Evolutionary conservation across 441 rosid species (phyloP).

Genomic region (Macaranga tanarius): DNA sequence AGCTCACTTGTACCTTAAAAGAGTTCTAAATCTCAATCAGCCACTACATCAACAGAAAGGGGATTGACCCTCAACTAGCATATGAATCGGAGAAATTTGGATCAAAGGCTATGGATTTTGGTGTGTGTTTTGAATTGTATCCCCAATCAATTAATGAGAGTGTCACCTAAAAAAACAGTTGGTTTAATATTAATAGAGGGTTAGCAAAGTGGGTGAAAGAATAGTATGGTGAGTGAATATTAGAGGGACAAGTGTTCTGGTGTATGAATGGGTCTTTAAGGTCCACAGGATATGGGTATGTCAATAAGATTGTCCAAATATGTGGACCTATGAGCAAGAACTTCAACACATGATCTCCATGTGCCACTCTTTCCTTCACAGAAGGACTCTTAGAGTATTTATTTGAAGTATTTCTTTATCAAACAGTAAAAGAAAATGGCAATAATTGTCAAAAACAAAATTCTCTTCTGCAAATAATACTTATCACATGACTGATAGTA

Average conservation of each 20-base stretch:
- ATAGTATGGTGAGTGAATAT: neutral
- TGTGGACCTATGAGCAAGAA: constrained; percentile 18
- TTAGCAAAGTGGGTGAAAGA: constrained; percentile 7
- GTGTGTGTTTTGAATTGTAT: neutral
- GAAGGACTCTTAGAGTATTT: neutral
- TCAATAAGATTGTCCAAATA: neutral
- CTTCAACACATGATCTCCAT: constrained; percentile 33
- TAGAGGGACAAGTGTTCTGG: constrained; percentile 6
- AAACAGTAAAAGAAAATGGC: neutral
- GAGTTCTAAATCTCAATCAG: too few species aligned
- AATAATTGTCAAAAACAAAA: neutral
- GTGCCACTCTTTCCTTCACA: constrained; percentile 25
- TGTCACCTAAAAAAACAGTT: constrained; percentile 7
- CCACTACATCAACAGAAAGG: too few species aligned
- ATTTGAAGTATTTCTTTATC: neutral
- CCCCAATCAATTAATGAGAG: neutral
- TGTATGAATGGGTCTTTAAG: neutral
- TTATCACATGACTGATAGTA: too few species aligned
- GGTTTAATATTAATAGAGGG: constrained; percentile 14
- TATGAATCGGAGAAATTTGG: neutral
- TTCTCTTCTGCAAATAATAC: neutral
- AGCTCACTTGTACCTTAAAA: too few species aligned
- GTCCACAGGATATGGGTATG: constrained; percentile 7
- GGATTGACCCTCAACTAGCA: too few species aligned
- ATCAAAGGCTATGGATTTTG: neutral